Evolutionary conservation across 2,329 filamentous ascomycete species (phyloP).

Genomic region (Chalaropsis thielavioides): DNA sequence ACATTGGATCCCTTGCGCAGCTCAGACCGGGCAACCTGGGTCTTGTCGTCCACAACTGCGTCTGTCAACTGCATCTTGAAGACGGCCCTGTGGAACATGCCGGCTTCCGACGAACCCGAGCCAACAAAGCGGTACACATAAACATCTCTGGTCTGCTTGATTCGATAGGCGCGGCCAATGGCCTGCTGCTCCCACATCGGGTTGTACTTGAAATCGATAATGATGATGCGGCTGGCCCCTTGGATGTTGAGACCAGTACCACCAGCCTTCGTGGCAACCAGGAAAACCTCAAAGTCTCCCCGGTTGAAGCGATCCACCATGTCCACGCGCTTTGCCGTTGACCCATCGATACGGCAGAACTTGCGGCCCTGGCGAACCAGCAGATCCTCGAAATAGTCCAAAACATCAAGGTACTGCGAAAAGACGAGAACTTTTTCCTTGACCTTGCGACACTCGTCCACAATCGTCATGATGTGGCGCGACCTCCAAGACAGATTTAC

Average conservation of each 20-base stretch:
- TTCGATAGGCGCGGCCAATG: conserved; percentile 69
- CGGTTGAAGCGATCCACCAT: conserved; percentile 56
- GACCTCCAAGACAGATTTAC: conserved; percentile 32
- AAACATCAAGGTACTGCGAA: conserved; percentile 53
- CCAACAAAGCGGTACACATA: conserved; percentile 72
- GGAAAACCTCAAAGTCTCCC: conserved; percentile 42
- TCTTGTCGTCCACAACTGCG: conserved; percentile 72
- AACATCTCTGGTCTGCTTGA: conserved; percentile 68
- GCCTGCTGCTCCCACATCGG: conserved; percentile 75
- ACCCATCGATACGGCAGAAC: conserved; percentile 52
- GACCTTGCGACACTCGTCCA: conserved; percentile 45
- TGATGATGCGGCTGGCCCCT: conserved; percentile 70
- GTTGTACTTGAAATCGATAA: conserved; percentile 74
- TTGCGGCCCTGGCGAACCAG: conserved; percentile 36
- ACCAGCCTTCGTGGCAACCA: conserved; percentile 74
- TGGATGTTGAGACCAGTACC: conserved; percentile 73
- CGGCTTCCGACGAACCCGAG: conserved; percentile 66
- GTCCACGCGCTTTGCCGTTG: conserved; percentile 43
- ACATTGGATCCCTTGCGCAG: conserved; percentile 27
- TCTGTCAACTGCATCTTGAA: conserved; percentile 73
- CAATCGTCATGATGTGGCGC: conserved; percentile 37
- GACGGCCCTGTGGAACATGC: conserved; percentile 55
- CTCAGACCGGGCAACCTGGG: conserved; percentile 51
- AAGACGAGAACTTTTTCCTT: conserved; percentile 72
- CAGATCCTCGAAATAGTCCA: conserved; percentile 52